A percentile compares a stretch with the other conserved stretches of the same genome.
Evolutionary conservation across 768 basidiomycete genomes (phyloP).

Genomic region (Galerina marginata): DNA sequence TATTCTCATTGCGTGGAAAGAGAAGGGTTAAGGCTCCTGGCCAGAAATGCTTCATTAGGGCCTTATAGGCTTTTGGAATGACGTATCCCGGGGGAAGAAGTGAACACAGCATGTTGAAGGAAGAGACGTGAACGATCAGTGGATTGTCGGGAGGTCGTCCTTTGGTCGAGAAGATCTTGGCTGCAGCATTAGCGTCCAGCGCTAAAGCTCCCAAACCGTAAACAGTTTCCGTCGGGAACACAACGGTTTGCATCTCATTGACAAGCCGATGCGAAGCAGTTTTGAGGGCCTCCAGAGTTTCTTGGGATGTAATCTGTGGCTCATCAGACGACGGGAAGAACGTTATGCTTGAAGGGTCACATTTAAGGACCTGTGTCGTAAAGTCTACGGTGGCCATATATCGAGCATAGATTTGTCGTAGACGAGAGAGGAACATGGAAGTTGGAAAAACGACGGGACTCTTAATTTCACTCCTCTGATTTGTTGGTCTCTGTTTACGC

Average conservation of each 20-base stretch:
- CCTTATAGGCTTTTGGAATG: constrained; percentile 68
- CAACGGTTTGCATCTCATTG: constrained; percentile 62
- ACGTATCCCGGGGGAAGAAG: constrained; percentile 72
- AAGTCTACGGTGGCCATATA: constrained; percentile 26
- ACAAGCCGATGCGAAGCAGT: constrained; percentile 61
- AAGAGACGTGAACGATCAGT: constrained; percentile 95
- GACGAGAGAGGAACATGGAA: constrained; percentile 35
- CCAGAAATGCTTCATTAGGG: constrained; percentile 88
- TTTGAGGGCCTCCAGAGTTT: constrained; percentile 59
- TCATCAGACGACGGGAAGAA: constrained; percentile 51
- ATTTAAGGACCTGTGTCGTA: constrained; percentile 55
- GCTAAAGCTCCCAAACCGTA: constrained; percentile 96
- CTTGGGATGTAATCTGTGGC: constrained; percentile 54
- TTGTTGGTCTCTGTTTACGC: constrained; percentile 25
- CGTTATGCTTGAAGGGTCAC: constrained; percentile 66
- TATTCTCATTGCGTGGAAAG: constrained; percentile 73
- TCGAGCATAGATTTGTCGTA: constrained; percentile 36
- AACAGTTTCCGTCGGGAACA: constrained; percentile 97
- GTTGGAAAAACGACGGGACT: not conserved
- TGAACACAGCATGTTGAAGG: constrained; percentile 75
- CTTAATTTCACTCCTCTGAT: not conserved
- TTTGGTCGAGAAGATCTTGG: constrained; percentile 85
- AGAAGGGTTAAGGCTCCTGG: constrained; percentile 93
- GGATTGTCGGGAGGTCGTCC: constrained; percentile 96
- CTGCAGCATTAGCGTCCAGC: constrained; percentile 62